Conservation (phyloP, 2,329 filamentous ascomycete genomes). For the Periconia macrospinosa region DNA sequence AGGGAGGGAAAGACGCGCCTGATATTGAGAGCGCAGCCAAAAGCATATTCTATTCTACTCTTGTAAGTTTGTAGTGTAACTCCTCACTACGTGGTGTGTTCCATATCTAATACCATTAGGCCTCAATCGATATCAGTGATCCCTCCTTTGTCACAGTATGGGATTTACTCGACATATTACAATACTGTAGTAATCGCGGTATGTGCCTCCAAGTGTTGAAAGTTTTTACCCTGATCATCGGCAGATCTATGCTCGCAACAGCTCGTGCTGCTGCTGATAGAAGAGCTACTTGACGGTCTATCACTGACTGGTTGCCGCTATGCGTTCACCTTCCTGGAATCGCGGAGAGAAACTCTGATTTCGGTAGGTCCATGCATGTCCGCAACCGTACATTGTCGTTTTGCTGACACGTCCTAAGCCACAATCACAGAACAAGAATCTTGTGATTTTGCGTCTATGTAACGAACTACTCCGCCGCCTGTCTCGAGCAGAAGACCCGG, state of each 20-base stretch:
- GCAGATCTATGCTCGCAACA: slow-evolving; percentile 69
- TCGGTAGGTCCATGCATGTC: slow-evolving; percentile 55
- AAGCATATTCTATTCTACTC: slow-evolving; percentile 74
- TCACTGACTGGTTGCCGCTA: slow-evolving; percentile 88
- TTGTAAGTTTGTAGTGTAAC: slow-evolving; percentile 60
- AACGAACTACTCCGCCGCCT: slow-evolving; percentile 92
- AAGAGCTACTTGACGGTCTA: slow-evolving; percentile 94
- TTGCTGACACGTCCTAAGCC: slow-evolving; percentile 33
- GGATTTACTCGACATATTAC: slow-evolving; percentile 92
- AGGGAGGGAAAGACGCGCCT: slow-evolving; percentile 48
- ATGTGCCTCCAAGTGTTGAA: slow-evolving; percentile 31
- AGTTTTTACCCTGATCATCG: not conserved
- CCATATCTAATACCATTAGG: slow-evolving; percentile 49
- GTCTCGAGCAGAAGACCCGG: slow-evolving; percentile 94
- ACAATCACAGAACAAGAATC: slow-evolving; percentile 65
- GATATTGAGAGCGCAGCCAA: slow-evolving; percentile 83
- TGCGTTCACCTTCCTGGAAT: slow-evolving; percentile 94
- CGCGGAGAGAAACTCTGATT: slow-evolving; percentile 83
- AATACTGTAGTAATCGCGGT: slow-evolving; percentile 81
- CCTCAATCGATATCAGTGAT: slow-evolving; percentile 73
- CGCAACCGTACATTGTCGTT: not conserved
- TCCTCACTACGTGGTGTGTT: not conserved
- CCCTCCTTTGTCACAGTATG: slow-evolving; percentile 81
- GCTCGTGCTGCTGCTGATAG: slow-evolving; percentile 85
- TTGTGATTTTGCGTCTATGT: slow-evolving; percentile 89